A percentile compares a stretch with the other conserved stretches of the same genome.
Evolutionary conservation across 2,329 filamentous ascomycete genomes (phyloP).

Genomic region (Cryphonectria naterciae): DNA sequence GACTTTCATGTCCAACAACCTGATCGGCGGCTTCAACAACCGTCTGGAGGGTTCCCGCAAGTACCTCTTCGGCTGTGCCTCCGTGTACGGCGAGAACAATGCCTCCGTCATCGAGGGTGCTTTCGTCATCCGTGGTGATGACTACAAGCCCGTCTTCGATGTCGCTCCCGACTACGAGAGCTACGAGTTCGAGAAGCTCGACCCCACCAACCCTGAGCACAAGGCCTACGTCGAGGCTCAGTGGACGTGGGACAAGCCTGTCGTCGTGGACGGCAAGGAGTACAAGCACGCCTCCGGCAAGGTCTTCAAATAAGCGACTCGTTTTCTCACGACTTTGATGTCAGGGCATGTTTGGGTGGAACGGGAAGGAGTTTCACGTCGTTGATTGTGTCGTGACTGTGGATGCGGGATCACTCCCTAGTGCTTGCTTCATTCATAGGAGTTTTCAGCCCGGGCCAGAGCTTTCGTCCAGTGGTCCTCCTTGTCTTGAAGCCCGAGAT

Average conservation of each 20-base stretch:
- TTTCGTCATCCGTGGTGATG: slow-evolving; percentile 92
- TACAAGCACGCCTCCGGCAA: slow-evolving; percentile 90
- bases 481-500: slow-evolving; percentile 18
- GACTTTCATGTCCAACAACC: slow-evolving; percentile 98
- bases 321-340: slow-evolving; percentile 29
- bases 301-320: slow-evolving; percentile 88
- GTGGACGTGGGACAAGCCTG: slow-evolving; percentile 91
- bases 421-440: slow-evolving; percentile 7
- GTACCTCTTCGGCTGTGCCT: slow-evolving; percentile 90
- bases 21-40: slow-evolving; percentile 96
- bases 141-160: slow-evolving; percentile 84
- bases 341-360: slow-evolving; percentile 24
- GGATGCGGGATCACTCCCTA: slow-evolving; percentile 21
- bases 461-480: slow-evolving; percentile 20
- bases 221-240: slow-evolving; percentile 80
- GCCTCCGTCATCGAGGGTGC: slow-evolving; percentile 90
- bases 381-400: slow-evolving; percentile 26
- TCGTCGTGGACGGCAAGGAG: slow-evolving; percentile 81
- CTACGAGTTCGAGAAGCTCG: slow-evolving; percentile 96
- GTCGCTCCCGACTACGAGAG: slow-evolving; percentile 97
- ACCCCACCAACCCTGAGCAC: slow-evolving; percentile 84
- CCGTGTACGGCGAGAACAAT: slow-evolving; percentile 88
- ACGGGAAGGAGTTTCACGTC: slow-evolving; percentile 23
- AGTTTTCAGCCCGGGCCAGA: slow-evolving; percentile 13
- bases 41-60: slow-evolving; percentile 98